Evolutionary conservation across 345 rosid species (phyloP).

Genomic region (Aegle marmelos): DNA sequence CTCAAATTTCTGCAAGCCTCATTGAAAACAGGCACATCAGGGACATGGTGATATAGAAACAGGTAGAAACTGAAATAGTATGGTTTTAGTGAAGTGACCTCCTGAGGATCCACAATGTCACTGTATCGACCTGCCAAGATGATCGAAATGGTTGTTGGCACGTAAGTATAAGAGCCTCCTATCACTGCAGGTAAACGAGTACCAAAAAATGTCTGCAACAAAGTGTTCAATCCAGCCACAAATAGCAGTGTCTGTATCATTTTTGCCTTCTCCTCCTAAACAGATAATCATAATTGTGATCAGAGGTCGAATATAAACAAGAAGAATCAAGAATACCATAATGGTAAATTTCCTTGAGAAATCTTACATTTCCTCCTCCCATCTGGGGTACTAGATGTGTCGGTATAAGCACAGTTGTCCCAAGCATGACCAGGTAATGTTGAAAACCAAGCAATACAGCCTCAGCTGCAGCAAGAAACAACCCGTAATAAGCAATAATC

Average conservation of each 20-base stretch:
- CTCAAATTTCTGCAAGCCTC: conserved; percentile 65
- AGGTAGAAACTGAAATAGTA: not conserved
- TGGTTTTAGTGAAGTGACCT: conserved; percentile 44
- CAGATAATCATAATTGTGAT: not conserved
- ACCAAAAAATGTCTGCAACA: conserved; percentile 74
- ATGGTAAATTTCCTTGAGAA: conserved; percentile 4
- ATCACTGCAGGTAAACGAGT: conserved; percentile 92
- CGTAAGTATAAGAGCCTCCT: conserved; percentile 77
- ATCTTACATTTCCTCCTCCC: conserved; percentile 92
- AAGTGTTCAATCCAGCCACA: conserved; percentile 87
- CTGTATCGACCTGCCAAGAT: conserved; percentile 82
- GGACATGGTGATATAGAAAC: not conserved
- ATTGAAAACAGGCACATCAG: conserved; percentile 4
- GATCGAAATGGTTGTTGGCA: conserved; percentile 82
- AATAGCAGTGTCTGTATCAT: conserved; percentile 89
- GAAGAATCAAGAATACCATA: not conserved
- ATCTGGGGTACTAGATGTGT: conserved; percentile 80
- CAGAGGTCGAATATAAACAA: not conserved
- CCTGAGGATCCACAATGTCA: conserved; percentile 72
- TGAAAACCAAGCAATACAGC: conserved; percentile 93
- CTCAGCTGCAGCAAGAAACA: conserved; percentile 64
- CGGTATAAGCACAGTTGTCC: conserved; percentile 89
- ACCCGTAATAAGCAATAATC: conserved; percentile 2
- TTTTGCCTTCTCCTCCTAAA: conserved; percentile 88
- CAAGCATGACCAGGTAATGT: conserved; percentile 96